Evolutionary conservation across 345 rosid genomes (phyloP), one percentile per base, ranked within the genome.

Genomic region (Salix dunnii): DNA sequence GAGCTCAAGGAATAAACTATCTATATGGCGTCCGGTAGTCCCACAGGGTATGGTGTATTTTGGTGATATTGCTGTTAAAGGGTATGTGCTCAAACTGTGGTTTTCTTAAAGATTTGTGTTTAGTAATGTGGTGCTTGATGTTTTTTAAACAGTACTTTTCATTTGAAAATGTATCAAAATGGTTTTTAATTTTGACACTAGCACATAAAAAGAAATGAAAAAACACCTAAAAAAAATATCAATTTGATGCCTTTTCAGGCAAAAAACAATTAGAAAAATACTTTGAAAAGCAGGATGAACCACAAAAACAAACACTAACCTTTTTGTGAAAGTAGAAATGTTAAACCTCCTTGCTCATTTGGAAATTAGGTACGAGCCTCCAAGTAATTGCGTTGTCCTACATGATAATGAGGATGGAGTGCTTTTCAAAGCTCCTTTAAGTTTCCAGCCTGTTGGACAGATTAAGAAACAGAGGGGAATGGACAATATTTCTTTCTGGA

Each of bases 11-110:
- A 91, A 93, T 82, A 85, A 88, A 83, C 67, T 93, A 68, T 96
- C 99, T 7, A 74, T 96, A 81, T 96, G 99, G 99, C 97, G 97
- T 55, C 99, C 98, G 6, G 74, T 82, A 3, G 86, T 92, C 77
- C 83, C 96, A 46, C 89, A 84, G 36, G 94, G 97, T 74, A 88
- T 90, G 93, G 94, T 90, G 48, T 96, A 86, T 87, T 96, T 96
- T 74, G 97, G 99, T 73, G 99, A 96, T 87, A 85, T 93, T 81
- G 97, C 97, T 80, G 89, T 96, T 83, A 86, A 84, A 80, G 99
- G 99, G 99, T 96, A 86, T 23, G 90, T 58, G 67, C 74, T 74
- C 61, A 65, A 8, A 42, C 64, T 43, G 30, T 51, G 16, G 40
- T 25, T 77, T 33, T 25, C 18, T 67, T 72, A 63, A 35, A 40